These are phyloP conservation scores for Mortierella sp. DNA, from an alignment of 371 early-diverging fungal species.

Conservation along the genomic window DNA sequence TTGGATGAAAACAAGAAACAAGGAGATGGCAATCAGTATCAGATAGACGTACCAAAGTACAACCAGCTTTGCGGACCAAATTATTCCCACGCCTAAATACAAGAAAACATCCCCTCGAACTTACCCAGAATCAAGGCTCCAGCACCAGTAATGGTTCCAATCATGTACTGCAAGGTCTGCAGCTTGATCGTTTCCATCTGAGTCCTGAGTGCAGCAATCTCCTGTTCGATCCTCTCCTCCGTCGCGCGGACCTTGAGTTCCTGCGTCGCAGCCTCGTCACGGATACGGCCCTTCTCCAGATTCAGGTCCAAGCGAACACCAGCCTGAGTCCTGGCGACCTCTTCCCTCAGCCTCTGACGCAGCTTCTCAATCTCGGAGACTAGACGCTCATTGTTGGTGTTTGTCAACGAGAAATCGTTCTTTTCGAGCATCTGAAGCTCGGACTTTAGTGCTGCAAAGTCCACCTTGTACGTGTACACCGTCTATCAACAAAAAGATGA, in stretches of 20 bases:
- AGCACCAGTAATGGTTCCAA: slow-evolving; percentile 87
- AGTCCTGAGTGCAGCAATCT: slow-evolving; percentile 87
- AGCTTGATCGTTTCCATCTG: slow-evolving; percentile 94
- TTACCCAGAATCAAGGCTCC: slow-evolving; percentile 83
- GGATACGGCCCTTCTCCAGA: slow-evolving; percentile 90
- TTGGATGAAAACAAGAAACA: neutral
- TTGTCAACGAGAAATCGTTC: slow-evolving; percentile 90
- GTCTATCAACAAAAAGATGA: slow-evolving; percentile 57
- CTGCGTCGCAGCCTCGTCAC: slow-evolving; percentile 87
- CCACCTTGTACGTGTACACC: slow-evolving; percentile 90
- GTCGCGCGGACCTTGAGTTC: slow-evolving; percentile 91
- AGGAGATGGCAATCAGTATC: neutral
- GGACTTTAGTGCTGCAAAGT: slow-evolving; percentile 90
- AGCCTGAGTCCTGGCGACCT: slow-evolving; percentile 87
- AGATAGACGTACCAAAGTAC: neutral
- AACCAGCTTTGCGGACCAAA: neutral
- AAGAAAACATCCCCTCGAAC: neutral
- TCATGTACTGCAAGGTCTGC: slow-evolving; percentile 87
- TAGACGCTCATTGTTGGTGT: slow-evolving; percentile 86
- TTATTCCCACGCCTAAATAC: neutral
- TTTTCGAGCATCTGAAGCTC: slow-evolving; percentile 92
- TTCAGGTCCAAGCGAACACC: slow-evolving; percentile 90
- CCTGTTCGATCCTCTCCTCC: slow-evolving; percentile 90
- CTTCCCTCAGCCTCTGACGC: slow-evolving; percentile 84
- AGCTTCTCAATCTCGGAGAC: slow-evolving; percentile 85